A percentile compares a stretch with the other conserved stretches of the same genome.
These are phyloP conservation scores for Coemansia guatemalensis DNA, from an alignment of 192 early-diverging fungal species.

Conservation along the genomic window DNA sequence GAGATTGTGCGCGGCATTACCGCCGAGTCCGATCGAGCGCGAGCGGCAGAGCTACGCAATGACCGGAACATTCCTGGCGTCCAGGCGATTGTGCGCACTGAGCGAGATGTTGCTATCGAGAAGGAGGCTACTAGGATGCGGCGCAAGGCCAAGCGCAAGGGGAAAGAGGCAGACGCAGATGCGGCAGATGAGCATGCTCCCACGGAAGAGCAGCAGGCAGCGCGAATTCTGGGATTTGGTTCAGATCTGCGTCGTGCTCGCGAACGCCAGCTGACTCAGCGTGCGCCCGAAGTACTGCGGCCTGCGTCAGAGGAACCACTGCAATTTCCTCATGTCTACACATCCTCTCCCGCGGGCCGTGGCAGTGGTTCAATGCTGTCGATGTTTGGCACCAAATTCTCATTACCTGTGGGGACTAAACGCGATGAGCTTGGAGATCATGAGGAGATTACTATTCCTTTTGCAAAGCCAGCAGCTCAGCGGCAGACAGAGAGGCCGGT, in stretches of 20 bases:
- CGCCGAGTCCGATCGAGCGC: constrained; percentile 30
- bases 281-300: constrained; percentile 26
- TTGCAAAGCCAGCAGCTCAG: constrained; percentile 64
- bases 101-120: constrained; percentile 34
- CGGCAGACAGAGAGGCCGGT: constrained; percentile 67
- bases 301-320: constrained; percentile 28
- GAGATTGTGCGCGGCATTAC: constrained; percentile 32
- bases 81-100: constrained; percentile 28
- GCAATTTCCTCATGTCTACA: constrained; percentile 83
- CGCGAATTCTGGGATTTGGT: constrained; percentile 39
- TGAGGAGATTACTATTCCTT: constrained; percentile 91
- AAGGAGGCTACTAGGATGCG: constrained; percentile 31
- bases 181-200: constrained; percentile 2
- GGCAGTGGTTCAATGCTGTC: constrained; percentile 70
- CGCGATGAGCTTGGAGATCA: constrained; percentile 77
- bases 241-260: constrained; percentile 36
- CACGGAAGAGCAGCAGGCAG: constrained; percentile 25
- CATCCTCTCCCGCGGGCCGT: constrained; percentile 41
- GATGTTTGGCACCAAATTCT: constrained; percentile 74
- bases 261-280: constrained; percentile 45
- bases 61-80: constrained; percentile 20
- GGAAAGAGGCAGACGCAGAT: neutral
- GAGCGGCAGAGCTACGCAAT: constrained; percentile 14
- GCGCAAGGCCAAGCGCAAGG: constrained; percentile 24
- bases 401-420: constrained; percentile 73